Conservation (phyloP, 257 asterid genomes). For the Solanum sitiens region DNA sequence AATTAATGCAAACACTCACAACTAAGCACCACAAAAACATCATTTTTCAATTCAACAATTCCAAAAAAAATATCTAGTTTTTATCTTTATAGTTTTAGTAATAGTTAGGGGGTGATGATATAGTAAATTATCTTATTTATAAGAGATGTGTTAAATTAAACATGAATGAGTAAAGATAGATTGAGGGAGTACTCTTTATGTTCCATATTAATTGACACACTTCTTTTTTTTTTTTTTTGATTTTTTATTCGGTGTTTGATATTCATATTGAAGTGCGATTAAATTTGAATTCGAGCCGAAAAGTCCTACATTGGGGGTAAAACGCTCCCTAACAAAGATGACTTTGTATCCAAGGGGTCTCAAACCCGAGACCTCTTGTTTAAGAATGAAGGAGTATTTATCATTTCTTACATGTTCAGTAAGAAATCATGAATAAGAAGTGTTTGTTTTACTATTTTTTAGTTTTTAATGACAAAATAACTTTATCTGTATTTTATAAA, state of each 20-base stretch:
- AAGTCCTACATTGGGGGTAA: no score
- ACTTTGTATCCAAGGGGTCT: no score
- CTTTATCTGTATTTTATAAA: no score
- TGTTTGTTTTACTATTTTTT: neutral
- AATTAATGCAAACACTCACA: neutral
- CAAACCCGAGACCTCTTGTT: no score
- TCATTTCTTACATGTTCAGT: neutral
- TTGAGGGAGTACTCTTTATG: neutral
- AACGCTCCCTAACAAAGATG: no score
- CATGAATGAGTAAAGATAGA: neutral
- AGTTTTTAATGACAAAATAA: no score
- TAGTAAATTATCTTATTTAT: no score
- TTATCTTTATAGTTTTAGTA: neutral
- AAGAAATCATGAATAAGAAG: neutral
- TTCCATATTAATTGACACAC: neutral
- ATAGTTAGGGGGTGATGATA: neutral
- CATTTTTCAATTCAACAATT: neutral
- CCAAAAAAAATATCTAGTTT: neutral
- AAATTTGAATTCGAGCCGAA: no score
- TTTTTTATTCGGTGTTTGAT: no score
- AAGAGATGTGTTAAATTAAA: neutral
- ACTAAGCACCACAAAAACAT: neutral
- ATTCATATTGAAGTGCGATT: no score
- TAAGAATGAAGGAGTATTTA: no score
- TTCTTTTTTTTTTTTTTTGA: no score